phyloP scores from a whole-genome alignment of 2,329 filamentous ascomycete species.

The Colletotrichum siamense region DNA sequence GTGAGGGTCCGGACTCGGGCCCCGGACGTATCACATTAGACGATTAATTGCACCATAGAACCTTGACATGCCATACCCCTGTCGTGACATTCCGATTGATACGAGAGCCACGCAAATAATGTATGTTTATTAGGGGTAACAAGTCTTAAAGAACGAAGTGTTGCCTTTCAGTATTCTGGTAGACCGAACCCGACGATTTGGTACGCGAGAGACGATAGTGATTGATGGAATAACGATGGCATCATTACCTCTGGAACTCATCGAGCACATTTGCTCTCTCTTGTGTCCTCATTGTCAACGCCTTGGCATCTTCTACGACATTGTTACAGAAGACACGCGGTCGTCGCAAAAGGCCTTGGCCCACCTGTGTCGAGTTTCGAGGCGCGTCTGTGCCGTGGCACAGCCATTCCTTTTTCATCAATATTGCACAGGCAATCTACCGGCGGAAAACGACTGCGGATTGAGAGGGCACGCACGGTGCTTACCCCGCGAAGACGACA shows the following conservation, averaged over 20 bases:
- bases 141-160: not conserved
- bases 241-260: constrained; percentile 6
- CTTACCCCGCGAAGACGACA: not conserved
- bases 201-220: not conserved
- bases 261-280: constrained; percentile 2
- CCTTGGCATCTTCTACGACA: not conserved
- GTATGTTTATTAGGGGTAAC: not conserved
- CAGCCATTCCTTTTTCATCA: constrained; percentile 15
- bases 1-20: not conserved
- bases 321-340: not conserved
- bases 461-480: not conserved
- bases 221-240: not conserved
- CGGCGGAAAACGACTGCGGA: not conserved
- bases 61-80: not conserved
- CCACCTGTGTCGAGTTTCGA: not conserved
- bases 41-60: not conserved
- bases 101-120: not conserved
- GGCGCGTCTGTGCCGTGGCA: not conserved
- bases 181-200: not conserved
- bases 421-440: not conserved
- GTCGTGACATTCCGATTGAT: not conserved
- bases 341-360: not conserved
- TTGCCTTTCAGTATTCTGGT: not conserved
- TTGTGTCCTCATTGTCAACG: constrained; percentile 3
- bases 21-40: not conserved